Percentiles rank a stretch among this genome's conserved stretches.
These are phyloP conservation scores for Nannochloropsis gaditana DNA, from an alignment of 108 stramenopile species.

Conservation along the genomic window DNA sequence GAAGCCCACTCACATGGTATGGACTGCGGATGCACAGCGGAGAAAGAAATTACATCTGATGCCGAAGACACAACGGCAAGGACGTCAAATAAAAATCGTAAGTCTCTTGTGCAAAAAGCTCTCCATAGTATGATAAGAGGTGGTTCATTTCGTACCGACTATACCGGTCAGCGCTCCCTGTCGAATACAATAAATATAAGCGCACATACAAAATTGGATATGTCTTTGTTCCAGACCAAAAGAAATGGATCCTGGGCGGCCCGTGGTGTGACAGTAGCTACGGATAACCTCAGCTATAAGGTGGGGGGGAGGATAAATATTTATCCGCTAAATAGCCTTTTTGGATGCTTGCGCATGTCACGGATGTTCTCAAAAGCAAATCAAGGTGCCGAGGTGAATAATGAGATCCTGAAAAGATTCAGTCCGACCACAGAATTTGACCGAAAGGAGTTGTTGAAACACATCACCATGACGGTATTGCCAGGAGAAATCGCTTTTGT, in stretches of 20 bases:
- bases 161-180: background rate
- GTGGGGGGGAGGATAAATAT: background rate
- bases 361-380: background rate
- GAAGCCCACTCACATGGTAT: background rate
- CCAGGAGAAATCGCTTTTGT: conserved; percentile 2
- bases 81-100: background rate
- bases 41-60: background rate
- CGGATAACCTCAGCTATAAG: conserved; percentile 7
- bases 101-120: background rate
- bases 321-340: background rate
- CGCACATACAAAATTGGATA: background rate
- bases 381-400: background rate
- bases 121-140: conserved; percentile 1
- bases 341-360: background rate
- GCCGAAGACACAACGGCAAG: background rate
- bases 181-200: background rate
- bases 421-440: background rate
- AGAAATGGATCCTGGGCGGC: background rate
- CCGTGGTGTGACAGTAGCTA: background rate
- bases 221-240: conserved; percentile 14
- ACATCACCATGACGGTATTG: background rate
- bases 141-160: conserved; percentile 7
- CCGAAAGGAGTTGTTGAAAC: background rate
- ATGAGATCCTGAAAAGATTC: background rate
- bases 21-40: background rate